A percentile compares a stretch with the other conserved stretches of the same genome.
Evolutionary conservation across 1,284 basidiomycete species (phyloP).

Genomic region (Rhodotorula glutinis): DNA sequence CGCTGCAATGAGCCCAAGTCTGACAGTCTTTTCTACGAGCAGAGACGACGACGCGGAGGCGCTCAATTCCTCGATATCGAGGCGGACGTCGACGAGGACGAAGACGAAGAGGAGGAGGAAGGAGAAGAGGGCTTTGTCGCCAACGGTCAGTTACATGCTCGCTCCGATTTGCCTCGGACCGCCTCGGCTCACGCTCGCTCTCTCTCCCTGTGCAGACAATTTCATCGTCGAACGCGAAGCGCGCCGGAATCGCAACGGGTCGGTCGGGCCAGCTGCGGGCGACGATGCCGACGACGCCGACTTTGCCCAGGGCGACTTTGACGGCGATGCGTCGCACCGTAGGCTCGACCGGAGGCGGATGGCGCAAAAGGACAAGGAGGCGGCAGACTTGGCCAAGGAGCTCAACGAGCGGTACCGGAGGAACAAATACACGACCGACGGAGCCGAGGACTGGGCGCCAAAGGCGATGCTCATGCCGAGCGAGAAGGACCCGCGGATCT

Average conservation of each 20-base stretch:
- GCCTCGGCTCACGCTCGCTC: not conserved
- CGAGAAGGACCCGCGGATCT: constrained; percentile 90
- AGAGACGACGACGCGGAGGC: constrained; percentile 46
- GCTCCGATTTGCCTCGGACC: too few relatives aligned
- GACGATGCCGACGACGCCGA: constrained; percentile 60
- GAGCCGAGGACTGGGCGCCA: constrained; percentile 72
- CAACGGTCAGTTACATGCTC: constrained; percentile 40
- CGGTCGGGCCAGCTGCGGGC: constrained; percentile 53
- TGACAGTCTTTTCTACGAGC: not conserved
- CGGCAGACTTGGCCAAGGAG: constrained; percentile 80
- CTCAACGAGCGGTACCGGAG: constrained; percentile 73
- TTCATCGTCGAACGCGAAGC: constrained; percentile 61
- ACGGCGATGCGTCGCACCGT: constrained; percentile 63
- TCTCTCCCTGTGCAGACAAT: constrained; percentile 49
- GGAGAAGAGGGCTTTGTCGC: constrained; percentile 46
- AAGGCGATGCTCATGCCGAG: constrained; percentile 96
- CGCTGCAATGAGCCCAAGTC: not conserved
- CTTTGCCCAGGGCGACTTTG: constrained; percentile 57
- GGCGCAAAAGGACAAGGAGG: constrained; percentile 75
- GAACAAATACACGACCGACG: constrained; percentile 58
- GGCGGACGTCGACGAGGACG: constrained; percentile 80
- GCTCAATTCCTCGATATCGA: constrained; percentile 92
- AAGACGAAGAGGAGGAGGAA: constrained; percentile 69
- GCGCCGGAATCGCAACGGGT: constrained; percentile 24
- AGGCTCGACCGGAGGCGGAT: constrained; percentile 71